Evolutionary conservation across 2,329 filamentous ascomycete genomes (phyloP).

Genomic region (Diaporthe humulicola): DNA sequence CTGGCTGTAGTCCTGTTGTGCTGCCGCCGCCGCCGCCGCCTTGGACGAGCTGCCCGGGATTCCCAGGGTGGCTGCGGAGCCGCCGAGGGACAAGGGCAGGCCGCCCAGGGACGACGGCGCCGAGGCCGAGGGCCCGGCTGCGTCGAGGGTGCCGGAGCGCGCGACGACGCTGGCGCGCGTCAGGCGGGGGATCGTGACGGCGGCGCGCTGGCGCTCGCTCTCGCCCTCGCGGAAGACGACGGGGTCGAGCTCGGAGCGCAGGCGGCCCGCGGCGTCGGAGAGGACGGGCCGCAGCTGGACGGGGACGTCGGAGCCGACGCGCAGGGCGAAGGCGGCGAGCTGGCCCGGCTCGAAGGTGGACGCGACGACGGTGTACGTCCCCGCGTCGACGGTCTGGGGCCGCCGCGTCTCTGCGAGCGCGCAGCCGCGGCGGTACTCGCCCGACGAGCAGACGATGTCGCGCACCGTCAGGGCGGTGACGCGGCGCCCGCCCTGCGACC

Average conservation of each 20-base stretch:
- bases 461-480: slow-evolving; percentile 77
- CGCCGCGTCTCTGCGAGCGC: slow-evolving; percentile 70
- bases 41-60: slow-evolving; percentile 41
- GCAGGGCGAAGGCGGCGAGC: slow-evolving; percentile 79
- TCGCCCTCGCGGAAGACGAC: slow-evolving; percentile 55
- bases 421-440: slow-evolving; percentile 88
- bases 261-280: slow-evolving; percentile 80
- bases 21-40: slow-evolving; percentile 44
- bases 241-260: slow-evolving; percentile 69
- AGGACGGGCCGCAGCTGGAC: slow-evolving; percentile 73
- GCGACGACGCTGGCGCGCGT: slow-evolving; percentile 72
- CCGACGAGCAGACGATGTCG: slow-evolving; percentile 85
- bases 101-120: neutral
- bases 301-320: slow-evolving; percentile 74
- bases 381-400: slow-evolving; percentile 68
- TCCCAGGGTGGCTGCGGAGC: slow-evolving; percentile 34
- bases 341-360: slow-evolving; percentile 91
- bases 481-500: slow-evolving; percentile 77
- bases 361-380: slow-evolving; percentile 88
- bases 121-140: neutral
- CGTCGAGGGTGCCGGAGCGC: slow-evolving; percentile 36
- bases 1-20: slow-evolving; percentile 49
- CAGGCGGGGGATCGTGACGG: slow-evolving; percentile 60
- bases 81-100: neutral
- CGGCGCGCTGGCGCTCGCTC: slow-evolving; percentile 55